Base-by-base conservation (phyloP, 1,139 yeast genomes). In the Wickerhamiella infanticola region DNA sequence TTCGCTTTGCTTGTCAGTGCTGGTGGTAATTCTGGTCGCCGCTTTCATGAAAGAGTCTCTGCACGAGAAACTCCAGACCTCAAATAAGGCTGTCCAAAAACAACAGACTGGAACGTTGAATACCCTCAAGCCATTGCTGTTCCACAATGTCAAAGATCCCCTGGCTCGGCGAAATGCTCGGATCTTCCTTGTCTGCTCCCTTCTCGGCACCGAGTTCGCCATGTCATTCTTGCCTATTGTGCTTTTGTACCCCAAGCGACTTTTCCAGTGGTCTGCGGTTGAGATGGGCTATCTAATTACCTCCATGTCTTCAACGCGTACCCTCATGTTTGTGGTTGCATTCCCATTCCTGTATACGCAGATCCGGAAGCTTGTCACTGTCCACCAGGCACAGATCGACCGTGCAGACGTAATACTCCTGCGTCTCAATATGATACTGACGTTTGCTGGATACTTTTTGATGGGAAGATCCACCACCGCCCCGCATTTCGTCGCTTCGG, bases 191-290 rank as follows among this genome's bases (percentile, higher is more conserved):
- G 41, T 45, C 23, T 47, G 53, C 39, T 45, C 55, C 4, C 24
- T 52, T 7, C 33, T 52, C 11, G 55, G 53, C 37, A 44, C 47
- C 7, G 55, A 50, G 40, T 46, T 51, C 36, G 44, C 43, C 37
- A 41, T 45, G 37, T 39, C 52, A 24, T 47, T 53, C 18, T 25
- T 47, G 24, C 41, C 44, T 5, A 48, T 54, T n/a, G 41, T 54
- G 35, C 29, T 53, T 25, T 43, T 54, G 18, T 54, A 51, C 37
- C 53, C 56, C 23, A 49, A 51, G 42, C 50, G 50, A 18, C 24
- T 24, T 39, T 54, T 53, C 42, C 50, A 49, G 25, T 54, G 57
- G 57, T 44, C 55, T 3, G 57, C 56, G n/a, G 47, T 54, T 7
- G 51, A 54, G 45, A 36, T 49, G 3, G 57, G 57, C 4, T 54